Base-by-base conservation (phyloP, 139 green algal genomes). In the Desmodesmus armatus region DNA sequence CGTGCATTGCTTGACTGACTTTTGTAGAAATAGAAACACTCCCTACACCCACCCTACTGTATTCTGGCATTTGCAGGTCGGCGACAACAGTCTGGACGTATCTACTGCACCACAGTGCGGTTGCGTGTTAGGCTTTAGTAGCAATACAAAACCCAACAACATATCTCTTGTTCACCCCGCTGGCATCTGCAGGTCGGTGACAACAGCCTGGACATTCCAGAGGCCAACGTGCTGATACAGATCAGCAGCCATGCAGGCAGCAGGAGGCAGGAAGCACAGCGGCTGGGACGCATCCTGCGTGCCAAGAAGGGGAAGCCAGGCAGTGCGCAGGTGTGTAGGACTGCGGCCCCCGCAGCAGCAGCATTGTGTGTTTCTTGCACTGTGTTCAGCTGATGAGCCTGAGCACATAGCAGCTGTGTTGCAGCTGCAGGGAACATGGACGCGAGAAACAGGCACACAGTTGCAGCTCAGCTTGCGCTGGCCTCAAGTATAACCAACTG, bases 181-280 rank as follows among this genome's bases (percentile, higher is more conserved):
- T 55, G 7, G 47, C 13, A 55, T 17, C 11, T 39, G 1, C 83
- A 96, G 93, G 95, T 98, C 33, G 97, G 97, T 1, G 97, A 99
- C 90, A 99, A 99, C 92, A 98, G 95, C 5, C 95, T 99, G 67
- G 97, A 99, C 89, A 99, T 99, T 84, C 97, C 97, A 0, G 97
- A 99, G 89, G 97, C 97, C 40, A 99, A 99, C 76, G 97, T 99
- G 60, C 95, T 99, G 49, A 98, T 99, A 66, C 97, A 99, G 91
- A 98, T 99, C 83, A 95, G 91, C 65, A 96, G 88, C 43, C 97
- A 99, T 89, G 97, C 94, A 5, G 97, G 97, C 5, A 97, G 92
- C 5, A 85, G 97, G 13, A 83, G 97, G 7, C 97, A 99, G 90
- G 97, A 99, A 90, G 96, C 96, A 39, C 97, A 99, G 92, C 93